Percentiles rank a stretch among this genome's conserved stretches.
These are phyloP conservation scores for Fusarium keratoplasticum DNA, from an alignment of 2,329 filamentous ascomycete species.

Conservation along the genomic window DNA sequence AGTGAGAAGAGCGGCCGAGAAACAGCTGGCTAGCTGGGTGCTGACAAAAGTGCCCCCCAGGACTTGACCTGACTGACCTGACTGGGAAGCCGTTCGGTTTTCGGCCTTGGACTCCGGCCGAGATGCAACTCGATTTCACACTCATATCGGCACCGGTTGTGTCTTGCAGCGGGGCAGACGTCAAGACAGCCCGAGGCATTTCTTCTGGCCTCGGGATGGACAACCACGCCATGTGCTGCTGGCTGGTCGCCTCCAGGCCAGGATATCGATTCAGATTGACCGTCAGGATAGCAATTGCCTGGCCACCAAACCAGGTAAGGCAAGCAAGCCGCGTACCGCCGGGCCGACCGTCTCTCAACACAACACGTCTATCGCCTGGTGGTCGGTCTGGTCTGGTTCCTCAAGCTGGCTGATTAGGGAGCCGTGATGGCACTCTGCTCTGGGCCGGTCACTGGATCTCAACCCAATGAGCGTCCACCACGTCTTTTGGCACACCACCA, in stretches of 20 bases:
- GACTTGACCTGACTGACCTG: background rate
- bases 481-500: conserved; percentile 49
- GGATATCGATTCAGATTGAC: conserved; percentile 8
- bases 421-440: conserved; percentile 34
- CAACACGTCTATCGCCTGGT: conserved; percentile 2
- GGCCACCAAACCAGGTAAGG: background rate
- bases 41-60: conserved; percentile 37
- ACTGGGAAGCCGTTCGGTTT: conserved; percentile 24
- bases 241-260: background rate
- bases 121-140: conserved; percentile 23
- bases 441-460: conserved; percentile 37
- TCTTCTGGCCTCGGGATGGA: conserved; percentile 4
- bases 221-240: conserved; percentile 7
- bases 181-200: conserved; percentile 13
- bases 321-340: conserved; percentile 32
- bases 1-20: conserved; percentile 27
- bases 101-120: conserved; percentile 28
- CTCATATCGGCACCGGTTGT: conserved; percentile 18
- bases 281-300: conserved; percentile 14
- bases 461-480: conserved; percentile 52
- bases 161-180: conserved; percentile 1
- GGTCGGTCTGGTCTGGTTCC: conserved; percentile 8
- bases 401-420: conserved; percentile 17
- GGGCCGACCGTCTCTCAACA: conserved; percentile 25
- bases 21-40: conserved; percentile 12